Evolutionary conservation across 257 asterid species (phyloP).

Genomic region (Nicotiana otophora): DNA sequence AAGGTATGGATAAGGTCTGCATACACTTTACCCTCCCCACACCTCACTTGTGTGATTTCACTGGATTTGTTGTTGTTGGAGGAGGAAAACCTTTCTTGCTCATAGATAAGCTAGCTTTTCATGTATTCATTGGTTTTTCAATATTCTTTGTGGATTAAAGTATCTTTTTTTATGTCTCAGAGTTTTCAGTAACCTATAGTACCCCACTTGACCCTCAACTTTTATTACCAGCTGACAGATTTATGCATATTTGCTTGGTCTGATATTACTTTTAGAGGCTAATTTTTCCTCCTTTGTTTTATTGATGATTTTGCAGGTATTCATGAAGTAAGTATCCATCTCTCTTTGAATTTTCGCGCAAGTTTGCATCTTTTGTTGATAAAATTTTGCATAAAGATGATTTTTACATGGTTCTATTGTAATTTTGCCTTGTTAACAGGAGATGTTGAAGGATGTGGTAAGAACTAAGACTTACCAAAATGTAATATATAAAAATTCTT

Average conservation of each 20-base stretch:
- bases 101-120: neutral
- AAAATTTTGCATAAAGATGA: neutral
- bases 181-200: neutral
- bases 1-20: too few relatives aligned
- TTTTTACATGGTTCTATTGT: neutral
- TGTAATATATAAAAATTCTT: slow-evolving; percentile 79
- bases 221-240: neutral
- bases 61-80: too few relatives aligned
- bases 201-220: neutral
- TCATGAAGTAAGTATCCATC: slow-evolving; percentile 72
- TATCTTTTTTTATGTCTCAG: neutral
- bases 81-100: neutral
- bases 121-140: neutral
- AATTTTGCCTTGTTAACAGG: slow-evolving; percentile 44
- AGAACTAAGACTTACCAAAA: slow-evolving; percentile 88
- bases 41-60: too few relatives aligned
- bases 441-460: slow-evolving; percentile 86
- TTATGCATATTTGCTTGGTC: neutral
- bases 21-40: too few relatives aligned
- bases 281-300: neutral
- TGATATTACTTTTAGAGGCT: slow-evolving; percentile 9
- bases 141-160: neutral
- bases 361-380: neutral
- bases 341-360: neutral
- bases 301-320: slow-evolving; percentile 62